Percentiles rank a stretch among this genome's conserved stretches.
phyloP scores from a whole-genome alignment of 345 rosid species.

The Populus simonii region DNA sequence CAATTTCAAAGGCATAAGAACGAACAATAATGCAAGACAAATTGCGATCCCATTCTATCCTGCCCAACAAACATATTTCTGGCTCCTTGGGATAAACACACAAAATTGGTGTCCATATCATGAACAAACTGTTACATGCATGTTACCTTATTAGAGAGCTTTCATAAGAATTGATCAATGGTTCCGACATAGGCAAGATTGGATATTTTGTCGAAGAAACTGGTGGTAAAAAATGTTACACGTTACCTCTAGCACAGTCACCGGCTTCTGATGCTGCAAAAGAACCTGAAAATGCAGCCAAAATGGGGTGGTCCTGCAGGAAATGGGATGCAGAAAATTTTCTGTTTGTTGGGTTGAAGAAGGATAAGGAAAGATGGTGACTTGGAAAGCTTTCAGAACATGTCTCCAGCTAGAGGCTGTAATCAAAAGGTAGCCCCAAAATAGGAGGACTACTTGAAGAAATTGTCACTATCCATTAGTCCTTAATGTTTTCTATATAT shows the following conservation, averaged over 20 bases:
- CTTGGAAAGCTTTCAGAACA: constrained; percentile 5
- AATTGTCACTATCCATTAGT: neutral
- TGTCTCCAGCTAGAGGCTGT: constrained; percentile 18
- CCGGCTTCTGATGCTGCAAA: neutral
- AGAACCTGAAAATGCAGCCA: neutral
- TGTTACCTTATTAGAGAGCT: neutral
- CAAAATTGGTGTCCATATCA: neutral
- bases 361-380: neutral
- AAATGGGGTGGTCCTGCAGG: neutral
- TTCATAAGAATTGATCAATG: neutral
- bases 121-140: neutral
- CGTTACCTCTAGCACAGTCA: neutral
- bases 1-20: neutral
- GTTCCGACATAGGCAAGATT: neutral
- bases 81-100: neutral
- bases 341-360: neutral
- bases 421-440: constrained; percentile 1
- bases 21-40: neutral
- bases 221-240: neutral
- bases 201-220: neutral
- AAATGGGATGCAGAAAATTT: neutral
- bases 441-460: neutral
- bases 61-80: neutral
- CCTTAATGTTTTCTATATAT: neutral
- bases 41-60: too few relatives aligned